Percentiles rank a stretch among this genome's conserved stretches.
Conservation (phyloP, 2,329 filamentous ascomycete genomes). For the Fusarium duplospermum region DNA sequence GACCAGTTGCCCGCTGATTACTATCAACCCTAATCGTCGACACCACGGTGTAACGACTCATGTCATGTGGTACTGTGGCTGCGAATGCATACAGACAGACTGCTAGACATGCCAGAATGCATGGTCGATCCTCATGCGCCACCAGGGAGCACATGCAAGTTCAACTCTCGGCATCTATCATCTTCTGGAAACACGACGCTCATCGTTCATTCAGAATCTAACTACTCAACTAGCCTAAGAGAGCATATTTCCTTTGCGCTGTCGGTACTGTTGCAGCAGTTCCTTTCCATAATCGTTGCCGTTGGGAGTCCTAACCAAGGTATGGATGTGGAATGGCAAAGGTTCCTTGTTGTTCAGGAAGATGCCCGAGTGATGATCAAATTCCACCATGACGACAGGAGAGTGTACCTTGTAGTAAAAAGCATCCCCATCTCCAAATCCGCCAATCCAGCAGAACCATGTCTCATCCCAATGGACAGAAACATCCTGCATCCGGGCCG, state of each 20-base stretch:
- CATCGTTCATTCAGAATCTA: background rate
- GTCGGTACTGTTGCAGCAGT: constrained; percentile 12
- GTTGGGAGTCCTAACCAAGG: constrained; percentile 77
- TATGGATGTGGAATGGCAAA: constrained; percentile 82
- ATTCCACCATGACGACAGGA: constrained; percentile 78
- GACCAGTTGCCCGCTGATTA: background rate
- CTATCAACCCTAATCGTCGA: background rate
- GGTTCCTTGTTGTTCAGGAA: constrained; percentile 79
- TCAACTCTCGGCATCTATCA: background rate
- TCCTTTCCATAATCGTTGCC: constrained; percentile 77
- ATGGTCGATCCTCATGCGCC: background rate
- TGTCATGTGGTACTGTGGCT: no score
- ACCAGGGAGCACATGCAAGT: background rate
- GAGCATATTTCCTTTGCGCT: background rate
- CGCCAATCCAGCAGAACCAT: constrained; percentile 82
- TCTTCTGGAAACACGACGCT: background rate
- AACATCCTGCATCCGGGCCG: constrained; percentile 61
- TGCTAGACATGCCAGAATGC: background rate
- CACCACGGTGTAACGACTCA: background rate
- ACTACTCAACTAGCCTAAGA: background rate
- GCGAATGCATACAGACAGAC: background rate
- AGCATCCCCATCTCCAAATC: constrained; percentile 71
- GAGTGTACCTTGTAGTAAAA: constrained; percentile 83
- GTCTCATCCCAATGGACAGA: constrained; percentile 70
- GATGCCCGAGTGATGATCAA: constrained; percentile 82